Conservation (phyloP, 225 moss, liverwort and hornwort genomes). For the Rhytidiadelphus loreus region DNA sequence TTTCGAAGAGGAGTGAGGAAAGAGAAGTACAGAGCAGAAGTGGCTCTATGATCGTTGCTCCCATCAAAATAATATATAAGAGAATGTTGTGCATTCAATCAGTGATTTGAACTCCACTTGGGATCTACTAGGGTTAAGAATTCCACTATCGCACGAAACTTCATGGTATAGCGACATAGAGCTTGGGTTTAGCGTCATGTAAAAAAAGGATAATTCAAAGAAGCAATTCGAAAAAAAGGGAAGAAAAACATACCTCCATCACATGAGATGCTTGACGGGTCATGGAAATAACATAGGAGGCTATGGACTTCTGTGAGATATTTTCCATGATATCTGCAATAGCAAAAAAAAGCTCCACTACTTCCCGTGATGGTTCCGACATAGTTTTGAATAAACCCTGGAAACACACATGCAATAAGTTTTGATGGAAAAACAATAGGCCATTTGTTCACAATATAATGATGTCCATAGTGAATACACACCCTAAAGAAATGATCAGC, state of each 20-base stretch:
- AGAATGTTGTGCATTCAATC: neutral
- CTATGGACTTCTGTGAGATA: slow-evolving; percentile 64
- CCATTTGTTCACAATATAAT: neutral
- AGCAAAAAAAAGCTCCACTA: slow-evolving; percentile 70
- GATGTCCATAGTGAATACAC: neutral
- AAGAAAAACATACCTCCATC: slow-evolving; percentile 52
- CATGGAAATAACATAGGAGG: slow-evolving; percentile 99
- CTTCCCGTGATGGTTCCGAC: slow-evolving; percentile 65
- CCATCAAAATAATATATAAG: neutral
- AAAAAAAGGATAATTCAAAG: neutral
- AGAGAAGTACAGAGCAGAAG: neutral
- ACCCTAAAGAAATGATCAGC: neutral
- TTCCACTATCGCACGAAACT: neutral
- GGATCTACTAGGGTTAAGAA: neutral
- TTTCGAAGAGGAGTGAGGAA: slow-evolving; percentile 2
- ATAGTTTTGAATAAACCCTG: slow-evolving; percentile 54
- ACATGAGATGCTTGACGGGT: slow-evolving; percentile 90
- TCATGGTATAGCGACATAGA: neutral
- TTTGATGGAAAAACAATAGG: neutral
- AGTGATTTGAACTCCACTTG: neutral
- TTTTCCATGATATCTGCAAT: slow-evolving; percentile 66
- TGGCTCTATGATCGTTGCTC: neutral
- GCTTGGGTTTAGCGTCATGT: neutral
- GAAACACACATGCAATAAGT: neutral
- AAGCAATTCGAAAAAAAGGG: neutral